Percentiles rank a stretch among this genome's conserved stretches.
These are phyloP conservation scores for Elasticomyces elasticus DNA, from an alignment of 495 filamentous ascomycete genomes.

Conservation along the genomic window DNA sequence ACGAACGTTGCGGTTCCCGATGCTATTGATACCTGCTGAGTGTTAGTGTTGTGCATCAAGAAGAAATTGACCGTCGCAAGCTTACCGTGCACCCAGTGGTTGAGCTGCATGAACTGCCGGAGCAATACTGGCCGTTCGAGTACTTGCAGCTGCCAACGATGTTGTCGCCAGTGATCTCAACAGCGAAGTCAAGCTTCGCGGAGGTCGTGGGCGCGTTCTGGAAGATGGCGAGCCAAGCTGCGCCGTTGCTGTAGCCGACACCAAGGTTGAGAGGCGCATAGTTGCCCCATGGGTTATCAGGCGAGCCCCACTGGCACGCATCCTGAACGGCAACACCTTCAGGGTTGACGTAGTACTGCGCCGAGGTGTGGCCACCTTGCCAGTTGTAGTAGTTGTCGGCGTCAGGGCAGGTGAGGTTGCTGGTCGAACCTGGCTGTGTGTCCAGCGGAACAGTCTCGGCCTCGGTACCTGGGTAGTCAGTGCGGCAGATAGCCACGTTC, in stretches of 20 bases:
- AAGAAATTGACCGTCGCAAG: not conserved
- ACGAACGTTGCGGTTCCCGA: slow-evolving; percentile 22
- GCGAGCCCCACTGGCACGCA: slow-evolving; percentile 69
- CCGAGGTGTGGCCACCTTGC: slow-evolving; percentile 63
- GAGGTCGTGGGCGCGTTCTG: slow-evolving; percentile 51
- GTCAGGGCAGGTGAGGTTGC: slow-evolving; percentile 63
- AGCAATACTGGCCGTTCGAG: slow-evolving; percentile 53
- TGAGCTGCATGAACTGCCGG: slow-evolving; percentile 26
- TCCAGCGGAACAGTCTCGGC: slow-evolving; percentile 68
- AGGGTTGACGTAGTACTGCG: slow-evolving; percentile 96
- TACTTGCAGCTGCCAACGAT: slow-evolving; percentile 61
- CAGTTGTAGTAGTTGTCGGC: slow-evolving; percentile 63
- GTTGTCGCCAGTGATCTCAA: slow-evolving; percentile 58
- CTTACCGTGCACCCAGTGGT: slow-evolving; percentile 31
- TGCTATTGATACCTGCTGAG: slow-evolving; percentile 17
- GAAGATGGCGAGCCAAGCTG: slow-evolving; percentile 76
- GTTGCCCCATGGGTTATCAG: slow-evolving; percentile 57
- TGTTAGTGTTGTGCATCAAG: not conserved
- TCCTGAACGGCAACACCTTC: slow-evolving; percentile 53
- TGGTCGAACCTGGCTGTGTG: slow-evolving; percentile 43
- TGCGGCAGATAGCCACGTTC: slow-evolving; percentile 74
- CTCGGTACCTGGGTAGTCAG: slow-evolving; percentile 89
- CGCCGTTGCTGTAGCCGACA: slow-evolving; percentile 54
- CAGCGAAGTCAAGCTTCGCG: slow-evolving; percentile 57
- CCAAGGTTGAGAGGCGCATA: slow-evolving; percentile 85